Base-by-base conservation (phyloP, 805 yeast species). In the Isabelozyma gotoi region DNA sequence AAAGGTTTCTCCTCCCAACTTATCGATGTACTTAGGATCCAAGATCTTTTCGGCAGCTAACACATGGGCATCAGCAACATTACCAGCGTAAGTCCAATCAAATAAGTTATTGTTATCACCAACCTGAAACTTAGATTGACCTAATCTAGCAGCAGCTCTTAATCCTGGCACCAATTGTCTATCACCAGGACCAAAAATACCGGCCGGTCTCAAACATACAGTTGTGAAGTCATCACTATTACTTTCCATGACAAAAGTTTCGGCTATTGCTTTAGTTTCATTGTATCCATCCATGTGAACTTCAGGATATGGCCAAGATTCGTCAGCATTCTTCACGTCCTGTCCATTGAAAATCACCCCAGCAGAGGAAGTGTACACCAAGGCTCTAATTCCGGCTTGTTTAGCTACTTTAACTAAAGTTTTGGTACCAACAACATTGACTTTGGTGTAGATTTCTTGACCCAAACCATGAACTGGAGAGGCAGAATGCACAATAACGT, bases 181-280 rank as follows among this genome's bases (percentile, higher is more conserved):
- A 63, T 94, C 99, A 36, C 99, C 98, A 5, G 98, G 99, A 4
- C 99, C 99, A 70, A 94, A 94, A 38, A 94, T 90, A 33, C 99
- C 99, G 1, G 99, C 97, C 1, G 99, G 99, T 49, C 99, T 80
- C 39, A 94, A 67, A 2, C 97, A 94, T 31, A 88, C 85, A 0
- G 99, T 94, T 39, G 77, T 68, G 50, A 91, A 78, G 1, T 71
- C 73, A 11, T 73, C 69, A 38, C 78, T 77, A 62, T 89, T 87
- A 14, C 96, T 87, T 16, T 77, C 68, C 57, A 91, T 73, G 2
- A 90, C 96, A 68, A 82, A 77, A 14, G 75, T 76, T 65, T 94
- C 99, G 0, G 97, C 99, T 47, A 76, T 75, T 7, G 96, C 97
- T 63, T 94, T 94, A 7, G 98, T 91, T 60, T 87, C 91, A 58